A percentile compares a stretch with the other conserved stretches of the same genome.
phyloP scores from a whole-genome alignment of 2,329 filamentous ascomycete species.

The Fusarium humuli region DNA sequence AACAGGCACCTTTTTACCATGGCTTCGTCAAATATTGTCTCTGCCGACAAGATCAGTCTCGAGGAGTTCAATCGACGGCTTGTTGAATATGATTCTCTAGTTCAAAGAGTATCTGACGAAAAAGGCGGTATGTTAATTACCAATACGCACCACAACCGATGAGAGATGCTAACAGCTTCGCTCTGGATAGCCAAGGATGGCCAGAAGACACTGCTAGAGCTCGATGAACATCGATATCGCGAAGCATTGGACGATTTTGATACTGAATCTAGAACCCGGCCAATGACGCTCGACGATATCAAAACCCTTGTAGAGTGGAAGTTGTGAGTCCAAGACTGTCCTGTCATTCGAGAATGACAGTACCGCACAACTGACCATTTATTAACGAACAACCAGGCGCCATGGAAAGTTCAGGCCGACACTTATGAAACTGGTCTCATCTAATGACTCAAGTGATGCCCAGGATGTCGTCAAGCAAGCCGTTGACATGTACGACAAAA shows the following conservation, averaged over 20 bases:
- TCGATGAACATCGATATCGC: conserved; percentile 71
- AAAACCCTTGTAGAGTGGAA: conserved; percentile 76
- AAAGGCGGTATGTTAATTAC: conserved; percentile 56
- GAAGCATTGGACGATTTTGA: conserved; percentile 63
- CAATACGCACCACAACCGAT: not conserved
- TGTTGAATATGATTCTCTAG: conserved; percentile 54
- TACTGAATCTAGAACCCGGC: conserved; percentile 47
- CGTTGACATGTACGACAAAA: conserved; percentile 58
- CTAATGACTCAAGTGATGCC: conserved; percentile 66
- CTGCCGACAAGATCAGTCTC: conserved; percentile 44
- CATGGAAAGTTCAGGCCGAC: conserved; percentile 73
- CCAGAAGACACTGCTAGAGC: conserved; percentile 63
- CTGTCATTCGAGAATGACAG: not conserved
- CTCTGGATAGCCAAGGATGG: conserved; percentile 57
- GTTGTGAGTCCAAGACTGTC: conserved; percentile 61
- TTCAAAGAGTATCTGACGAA: conserved; percentile 57
- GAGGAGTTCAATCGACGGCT: conserved; percentile 54
- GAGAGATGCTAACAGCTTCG: conserved; percentile 9
- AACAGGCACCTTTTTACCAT: conserved; percentile 14
- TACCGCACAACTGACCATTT: not conserved
- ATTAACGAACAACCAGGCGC: conserved; percentile 53
- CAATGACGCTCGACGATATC: conserved; percentile 68
- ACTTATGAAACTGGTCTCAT: conserved; percentile 69
- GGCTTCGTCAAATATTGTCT: conserved; percentile 19
- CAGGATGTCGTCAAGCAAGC: conserved; percentile 63